phyloP scores from a whole-genome alignment of 805 yeast genomes.

The Myxozyma neotropica region DNA sequence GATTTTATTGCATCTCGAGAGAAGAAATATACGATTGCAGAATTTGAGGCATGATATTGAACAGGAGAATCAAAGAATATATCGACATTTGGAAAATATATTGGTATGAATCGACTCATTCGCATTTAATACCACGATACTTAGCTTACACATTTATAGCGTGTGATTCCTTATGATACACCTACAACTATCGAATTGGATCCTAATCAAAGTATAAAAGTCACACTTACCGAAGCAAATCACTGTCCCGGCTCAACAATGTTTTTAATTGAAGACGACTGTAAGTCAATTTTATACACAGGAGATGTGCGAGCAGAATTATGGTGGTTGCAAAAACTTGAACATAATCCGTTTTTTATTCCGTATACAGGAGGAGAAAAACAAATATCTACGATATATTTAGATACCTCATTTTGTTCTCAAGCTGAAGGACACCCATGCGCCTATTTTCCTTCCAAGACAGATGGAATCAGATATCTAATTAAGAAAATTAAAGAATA shows the following conservation, averaged over 20 bases:
- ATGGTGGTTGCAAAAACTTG: slow-evolving; percentile 52
- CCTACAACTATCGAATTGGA: slow-evolving; percentile 35
- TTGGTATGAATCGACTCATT: not conserved
- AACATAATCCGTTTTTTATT: slow-evolving; percentile 46
- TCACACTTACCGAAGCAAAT: slow-evolving; percentile 53
- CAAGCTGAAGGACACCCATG: not conserved
- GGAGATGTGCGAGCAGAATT: slow-evolving; percentile 62
- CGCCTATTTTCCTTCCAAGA: slow-evolving; percentile 35
- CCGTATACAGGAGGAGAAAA: slow-evolving; percentile 48
- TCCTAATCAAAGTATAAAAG: slow-evolving; percentile 35
- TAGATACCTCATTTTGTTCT: slow-evolving; percentile 55
- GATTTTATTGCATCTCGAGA: slow-evolving; percentile 16
- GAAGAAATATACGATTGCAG: not conserved
- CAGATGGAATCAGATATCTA: slow-evolving; percentile 47
- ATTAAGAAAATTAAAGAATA: slow-evolving; percentile 46
- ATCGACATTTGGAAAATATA: slow-evolving; percentile 31
- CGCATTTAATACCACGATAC: not conserved
- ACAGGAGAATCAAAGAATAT: slow-evolving; percentile 36
- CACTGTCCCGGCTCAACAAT: slow-evolving; percentile 65
- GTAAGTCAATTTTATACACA: slow-evolving; percentile 50
- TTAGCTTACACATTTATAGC: slow-evolving; percentile 6
- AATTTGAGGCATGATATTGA: slow-evolving; percentile 28
- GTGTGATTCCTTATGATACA: slow-evolving; percentile 31
- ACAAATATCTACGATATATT: slow-evolving; percentile 50
- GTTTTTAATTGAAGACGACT: slow-evolving; percentile 50